Evolutionary conservation across 1,284 basidiomycete species (phyloP).

Genomic region (Meripilus lineatus): DNA sequence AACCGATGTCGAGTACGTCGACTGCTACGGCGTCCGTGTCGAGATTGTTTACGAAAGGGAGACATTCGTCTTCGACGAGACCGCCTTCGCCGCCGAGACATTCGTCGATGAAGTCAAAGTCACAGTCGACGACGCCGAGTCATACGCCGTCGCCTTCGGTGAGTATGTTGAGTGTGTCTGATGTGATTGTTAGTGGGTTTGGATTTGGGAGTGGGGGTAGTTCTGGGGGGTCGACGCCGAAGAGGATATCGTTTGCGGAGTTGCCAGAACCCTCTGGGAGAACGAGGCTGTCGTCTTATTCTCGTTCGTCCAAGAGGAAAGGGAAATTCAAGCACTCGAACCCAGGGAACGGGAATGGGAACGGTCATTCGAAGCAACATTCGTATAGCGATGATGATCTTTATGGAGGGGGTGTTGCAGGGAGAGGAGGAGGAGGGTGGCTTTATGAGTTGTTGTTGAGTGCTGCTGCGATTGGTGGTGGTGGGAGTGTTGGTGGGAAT

Average conservation of each 20-base stretch:
- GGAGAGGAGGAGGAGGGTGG: slow-evolving; percentile 5
- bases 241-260: slow-evolving; percentile 71
- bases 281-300: neutral
- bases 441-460: slow-evolving; percentile 5
- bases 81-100: slow-evolving; percentile 29
- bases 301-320: neutral
- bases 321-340: neutral
- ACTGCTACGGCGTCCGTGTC: slow-evolving; percentile 72
- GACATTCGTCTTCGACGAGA: slow-evolving; percentile 30
- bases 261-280: slow-evolving; percentile 42
- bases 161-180: slow-evolving; percentile 26
- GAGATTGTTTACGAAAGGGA: slow-evolving; percentile 52
- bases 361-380: neutral
- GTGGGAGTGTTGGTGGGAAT: neutral
- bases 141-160: slow-evolving; percentile 22
- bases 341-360: neutral
- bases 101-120: slow-evolving; percentile 46
- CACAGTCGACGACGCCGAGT: slow-evolving; percentile 27
- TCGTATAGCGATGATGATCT: neutral
- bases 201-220: slow-evolving; percentile 10
- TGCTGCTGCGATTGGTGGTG: neutral
- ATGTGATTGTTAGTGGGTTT: slow-evolving; percentile 22
- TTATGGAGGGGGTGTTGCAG: neutral
- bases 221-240: slow-evolving; percentile 55
- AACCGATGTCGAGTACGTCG: slow-evolving; percentile 51